A percentile compares a stretch with the other conserved stretches of the same genome.
Conservation (phyloP, 495 filamentous ascomycete species). For the Aspergillus egyptiacus region DNA sequence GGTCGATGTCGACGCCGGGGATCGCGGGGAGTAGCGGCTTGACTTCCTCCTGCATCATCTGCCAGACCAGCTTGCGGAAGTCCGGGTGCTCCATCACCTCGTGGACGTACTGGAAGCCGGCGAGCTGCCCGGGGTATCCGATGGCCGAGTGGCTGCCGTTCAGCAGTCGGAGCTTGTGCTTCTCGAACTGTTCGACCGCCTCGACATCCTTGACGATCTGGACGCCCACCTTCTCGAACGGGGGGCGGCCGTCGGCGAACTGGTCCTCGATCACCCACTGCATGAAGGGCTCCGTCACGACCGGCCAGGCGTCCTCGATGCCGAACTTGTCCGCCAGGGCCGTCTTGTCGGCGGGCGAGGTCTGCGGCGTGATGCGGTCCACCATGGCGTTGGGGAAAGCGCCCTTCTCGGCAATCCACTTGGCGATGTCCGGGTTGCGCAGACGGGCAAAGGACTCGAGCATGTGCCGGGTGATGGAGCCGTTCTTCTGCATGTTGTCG, state of each 20-base stretch:
- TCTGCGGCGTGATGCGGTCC: constrained; percentile 46
- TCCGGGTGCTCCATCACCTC: constrained; percentile 40
- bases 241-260: constrained; percentile 42
- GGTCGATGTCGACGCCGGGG: constrained; percentile 40
- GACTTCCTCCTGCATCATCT: constrained; percentile 47
- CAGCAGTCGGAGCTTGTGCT: constrained; percentile 45
- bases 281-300: constrained; percentile 47
- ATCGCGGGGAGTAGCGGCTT: constrained; percentile 41
- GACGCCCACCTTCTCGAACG: constrained; percentile 42
- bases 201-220: constrained; percentile 43
- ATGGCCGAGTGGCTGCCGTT: constrained; percentile 44
- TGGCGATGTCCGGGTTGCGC: constrained; percentile 36
- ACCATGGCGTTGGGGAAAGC: constrained; percentile 48
- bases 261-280: constrained; percentile 47
- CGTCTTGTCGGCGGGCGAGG: constrained; percentile 32
- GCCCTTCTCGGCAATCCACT: constrained; percentile 38
- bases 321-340: constrained; percentile 33
- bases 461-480: constrained; percentile 45
- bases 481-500: constrained; percentile 50
- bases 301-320: constrained; percentile 43
- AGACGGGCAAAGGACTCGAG: constrained; percentile 40
- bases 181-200: constrained; percentile 43
- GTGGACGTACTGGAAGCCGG: constrained; percentile 44
- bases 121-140: constrained; percentile 41
- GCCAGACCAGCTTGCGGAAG: constrained; percentile 37